Conservation (phyloP, 371 early-diverging fungal genomes). For the Mortierella sp. region DNA sequence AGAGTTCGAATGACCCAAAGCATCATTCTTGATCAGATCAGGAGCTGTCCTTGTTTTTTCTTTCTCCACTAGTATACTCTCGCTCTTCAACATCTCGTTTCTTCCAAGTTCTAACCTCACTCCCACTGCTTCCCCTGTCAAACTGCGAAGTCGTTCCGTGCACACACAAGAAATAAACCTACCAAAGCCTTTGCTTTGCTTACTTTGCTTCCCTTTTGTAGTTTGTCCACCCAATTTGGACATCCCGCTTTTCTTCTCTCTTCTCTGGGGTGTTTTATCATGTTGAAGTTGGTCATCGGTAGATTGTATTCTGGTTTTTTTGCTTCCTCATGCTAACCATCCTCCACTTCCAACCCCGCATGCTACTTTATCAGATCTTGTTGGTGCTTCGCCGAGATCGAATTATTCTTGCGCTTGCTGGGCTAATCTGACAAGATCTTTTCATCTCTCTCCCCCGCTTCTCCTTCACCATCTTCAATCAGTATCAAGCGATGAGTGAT, state of each 20-base stretch:
- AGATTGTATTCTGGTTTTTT: not conserved
- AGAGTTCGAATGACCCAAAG: conserved; percentile 1
- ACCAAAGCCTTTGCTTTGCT: not conserved
- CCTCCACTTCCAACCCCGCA: not conserved
- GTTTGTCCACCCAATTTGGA: not conserved
- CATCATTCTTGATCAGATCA: not conserved
- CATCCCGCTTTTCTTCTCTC: not conserved
- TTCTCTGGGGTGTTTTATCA: not conserved
- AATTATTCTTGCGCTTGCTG: too few species aligned
- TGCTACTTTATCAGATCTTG: not conserved
- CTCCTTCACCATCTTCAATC: not conserved
- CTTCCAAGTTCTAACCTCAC: not conserved
- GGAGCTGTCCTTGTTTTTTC: not conserved
- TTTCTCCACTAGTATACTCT: not conserved
- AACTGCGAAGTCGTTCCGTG: too few species aligned
- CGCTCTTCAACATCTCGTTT: too few species aligned
- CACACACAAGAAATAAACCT: too few species aligned
- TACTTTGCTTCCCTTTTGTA: too few species aligned
- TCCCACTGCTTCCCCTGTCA: too few species aligned
- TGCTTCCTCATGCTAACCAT: not conserved
- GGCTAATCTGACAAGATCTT: not conserved
- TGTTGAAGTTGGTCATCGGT: too few species aligned
- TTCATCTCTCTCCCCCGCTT: not conserved
- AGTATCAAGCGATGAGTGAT: too few species aligned
- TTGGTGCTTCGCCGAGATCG: not conserved